These are phyloP conservation scores for Zopfochytrium polystomum DNA, from an alignment of 371 early-diverging fungal genomes.

Conservation along the genomic window DNA sequence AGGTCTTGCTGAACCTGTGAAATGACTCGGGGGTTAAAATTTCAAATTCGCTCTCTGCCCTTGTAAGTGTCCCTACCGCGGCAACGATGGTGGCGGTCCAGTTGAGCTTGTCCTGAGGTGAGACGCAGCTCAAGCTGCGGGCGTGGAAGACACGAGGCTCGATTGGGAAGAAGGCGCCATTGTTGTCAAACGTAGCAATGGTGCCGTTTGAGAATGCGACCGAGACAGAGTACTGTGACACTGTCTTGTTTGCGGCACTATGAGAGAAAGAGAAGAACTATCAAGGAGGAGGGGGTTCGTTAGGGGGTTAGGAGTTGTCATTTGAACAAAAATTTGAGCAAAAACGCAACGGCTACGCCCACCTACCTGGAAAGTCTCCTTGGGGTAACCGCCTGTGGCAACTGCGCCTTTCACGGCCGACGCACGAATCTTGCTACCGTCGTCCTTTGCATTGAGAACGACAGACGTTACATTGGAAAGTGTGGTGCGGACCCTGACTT, in stretches of 20 bases:
- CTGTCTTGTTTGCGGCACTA: background rate
- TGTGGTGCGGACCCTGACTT: constrained; percentile 2
- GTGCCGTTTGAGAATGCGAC: constrained; percentile 1
- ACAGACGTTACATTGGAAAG: background rate
- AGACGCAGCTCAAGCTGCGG: background rate
- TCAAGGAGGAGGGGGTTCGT: too few relatives aligned
- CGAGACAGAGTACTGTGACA: background rate
- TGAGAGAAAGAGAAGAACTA: constrained; percentile 2
- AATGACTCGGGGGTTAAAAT: background rate
- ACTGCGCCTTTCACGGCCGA: background rate
- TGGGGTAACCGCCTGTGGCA: constrained; percentile 5
- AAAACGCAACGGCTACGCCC: too few relatives aligned
- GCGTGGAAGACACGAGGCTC: background rate
- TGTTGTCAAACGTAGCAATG: background rate
- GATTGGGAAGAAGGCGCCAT: constrained; percentile 5
- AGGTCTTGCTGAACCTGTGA: background rate
- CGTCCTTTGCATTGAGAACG: background rate
- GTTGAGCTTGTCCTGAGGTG: background rate
- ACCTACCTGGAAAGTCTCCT: constrained; percentile 10
- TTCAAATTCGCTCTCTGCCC: too few relatives aligned
- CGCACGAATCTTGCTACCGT: background rate
- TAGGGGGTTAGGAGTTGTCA: too few relatives aligned
- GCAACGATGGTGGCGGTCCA: constrained; percentile 11
- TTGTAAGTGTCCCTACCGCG: background rate
- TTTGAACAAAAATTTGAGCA: too few relatives aligned